A percentile compares a stretch with the other conserved stretches of the same genome.
Evolutionary conservation across 2,329 filamentous ascomycete genomes (phyloP).

Genomic region (Aureobasidium sp.): DNA sequence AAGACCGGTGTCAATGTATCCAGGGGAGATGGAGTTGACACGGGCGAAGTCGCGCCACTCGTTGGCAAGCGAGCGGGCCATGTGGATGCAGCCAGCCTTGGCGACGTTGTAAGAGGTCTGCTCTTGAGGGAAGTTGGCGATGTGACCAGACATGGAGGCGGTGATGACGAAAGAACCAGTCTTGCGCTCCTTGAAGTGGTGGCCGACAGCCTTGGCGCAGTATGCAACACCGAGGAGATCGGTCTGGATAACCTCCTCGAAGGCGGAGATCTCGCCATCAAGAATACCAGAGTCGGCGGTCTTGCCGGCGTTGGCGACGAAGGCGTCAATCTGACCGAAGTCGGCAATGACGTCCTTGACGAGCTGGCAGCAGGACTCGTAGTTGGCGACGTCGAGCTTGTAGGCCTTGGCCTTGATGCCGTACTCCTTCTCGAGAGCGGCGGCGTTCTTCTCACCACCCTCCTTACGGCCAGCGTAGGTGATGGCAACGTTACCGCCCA

Average conservation of each 20-base stretch:
- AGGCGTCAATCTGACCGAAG: constrained; percentile 60
- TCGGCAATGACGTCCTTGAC: constrained; percentile 55
- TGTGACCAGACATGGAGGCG: constrained; percentile 67
- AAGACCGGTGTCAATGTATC: constrained; percentile 60
- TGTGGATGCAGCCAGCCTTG: constrained; percentile 59
- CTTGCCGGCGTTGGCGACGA: constrained; percentile 62
- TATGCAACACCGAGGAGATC: constrained; percentile 81
- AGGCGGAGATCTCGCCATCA: constrained; percentile 61
- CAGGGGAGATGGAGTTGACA: constrained; percentile 59
- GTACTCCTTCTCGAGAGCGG: constrained; percentile 50
- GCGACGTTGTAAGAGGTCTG: constrained; percentile 56
- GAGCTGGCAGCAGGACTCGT: constrained; percentile 47
- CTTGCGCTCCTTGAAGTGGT: constrained; percentile 61
- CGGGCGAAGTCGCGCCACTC: constrained; percentile 63
- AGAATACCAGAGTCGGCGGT: constrained; percentile 61
- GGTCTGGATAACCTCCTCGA: constrained; percentile 70
- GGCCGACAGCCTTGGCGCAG: constrained; percentile 81
- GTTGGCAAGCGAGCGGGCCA: constrained; percentile 56
- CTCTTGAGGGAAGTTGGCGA: constrained; percentile 75
- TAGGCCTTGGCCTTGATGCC: constrained; percentile 60
- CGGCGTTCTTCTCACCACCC: constrained; percentile 57
- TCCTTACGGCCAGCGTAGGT: constrained; percentile 56
- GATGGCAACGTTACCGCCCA: constrained; percentile 55
- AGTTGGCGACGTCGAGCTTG: constrained; percentile 53
- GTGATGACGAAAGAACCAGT: constrained; percentile 59